These are phyloP conservation scores for Hydnomerulius pinastri DNA, from an alignment of 768 basidiomycete species.

Conservation along the genomic window DNA sequence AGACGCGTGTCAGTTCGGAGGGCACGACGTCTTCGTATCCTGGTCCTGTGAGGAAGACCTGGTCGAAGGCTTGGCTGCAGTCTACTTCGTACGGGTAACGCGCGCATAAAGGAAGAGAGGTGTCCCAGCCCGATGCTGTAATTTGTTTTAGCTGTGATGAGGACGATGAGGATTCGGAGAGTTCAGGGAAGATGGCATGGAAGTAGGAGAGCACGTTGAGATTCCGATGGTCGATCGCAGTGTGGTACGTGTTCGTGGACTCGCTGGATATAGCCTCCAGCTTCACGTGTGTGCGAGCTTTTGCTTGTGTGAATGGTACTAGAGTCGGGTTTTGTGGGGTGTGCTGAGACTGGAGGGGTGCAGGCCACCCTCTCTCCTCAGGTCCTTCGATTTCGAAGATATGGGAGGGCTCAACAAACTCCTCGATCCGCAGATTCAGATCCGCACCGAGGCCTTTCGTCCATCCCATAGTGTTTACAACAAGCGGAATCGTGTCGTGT, in stretches of 20 bases:
- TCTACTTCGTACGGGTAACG: constrained; percentile 74
- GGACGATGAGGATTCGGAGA: constrained; percentile 20
- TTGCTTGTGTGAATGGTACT: constrained; percentile 1
- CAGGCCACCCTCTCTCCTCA: constrained; percentile 26
- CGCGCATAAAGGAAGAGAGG: constrained; percentile 65
- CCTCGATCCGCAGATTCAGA: constrained; percentile 69
- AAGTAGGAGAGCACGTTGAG: constrained; percentile 79
- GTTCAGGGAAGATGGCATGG: constrained; percentile 48
- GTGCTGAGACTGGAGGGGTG: constrained; percentile 5
- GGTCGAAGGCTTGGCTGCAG: constrained; percentile 55
- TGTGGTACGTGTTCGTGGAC: constrained; percentile 28
- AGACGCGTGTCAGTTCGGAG: constrained; percentile 65
- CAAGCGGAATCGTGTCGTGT: constrained; percentile 68
- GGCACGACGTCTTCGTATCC: constrained; percentile 79
- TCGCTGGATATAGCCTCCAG: constrained; percentile 49
- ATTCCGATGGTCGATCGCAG: constrained; percentile 65
- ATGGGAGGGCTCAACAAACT: constrained; percentile 54
- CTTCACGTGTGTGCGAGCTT: not conserved
- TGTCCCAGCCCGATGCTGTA: constrained; percentile 61
- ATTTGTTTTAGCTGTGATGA: constrained; percentile 32
- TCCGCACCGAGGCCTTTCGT: constrained; percentile 90
- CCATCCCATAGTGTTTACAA: constrained; percentile 98
- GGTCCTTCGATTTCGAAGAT: constrained; percentile 22
- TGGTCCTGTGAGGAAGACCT: constrained; percentile 67
- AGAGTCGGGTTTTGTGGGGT: constrained; percentile 1